Conservation (phyloP, 768 basidiomycete genomes). For the Russula olivacea region DNA sequence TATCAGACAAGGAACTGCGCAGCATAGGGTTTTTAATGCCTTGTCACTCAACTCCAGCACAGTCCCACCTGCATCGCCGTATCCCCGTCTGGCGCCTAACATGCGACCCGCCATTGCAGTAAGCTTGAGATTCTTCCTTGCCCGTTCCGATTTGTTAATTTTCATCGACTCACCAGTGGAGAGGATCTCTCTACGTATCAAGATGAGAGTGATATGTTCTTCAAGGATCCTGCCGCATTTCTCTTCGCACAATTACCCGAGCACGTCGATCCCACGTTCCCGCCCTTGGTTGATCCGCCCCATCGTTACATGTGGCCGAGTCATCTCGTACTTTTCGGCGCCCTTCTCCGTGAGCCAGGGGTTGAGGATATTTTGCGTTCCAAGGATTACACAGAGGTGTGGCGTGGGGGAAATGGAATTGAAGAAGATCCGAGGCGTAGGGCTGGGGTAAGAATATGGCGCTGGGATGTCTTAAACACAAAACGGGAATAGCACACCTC, state of each 20-base stretch:
- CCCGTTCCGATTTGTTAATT: slow-evolving; percentile 1
- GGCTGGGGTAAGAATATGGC: slow-evolving; percentile 71
- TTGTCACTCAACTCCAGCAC: slow-evolving; percentile 94
- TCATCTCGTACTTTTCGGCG: slow-evolving; percentile 78
- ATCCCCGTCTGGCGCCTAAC: slow-evolving; percentile 79
- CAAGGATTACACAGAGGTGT: slow-evolving; percentile 60
- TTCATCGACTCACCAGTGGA: slow-evolving; percentile 33
- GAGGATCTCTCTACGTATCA: slow-evolving; percentile 52
- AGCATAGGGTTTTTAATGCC: slow-evolving; percentile 86
- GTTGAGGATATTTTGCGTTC: slow-evolving; percentile 43
- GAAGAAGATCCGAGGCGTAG: slow-evolving; percentile 68
- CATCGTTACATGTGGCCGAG: slow-evolving; percentile 67
- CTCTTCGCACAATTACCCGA: slow-evolving; percentile 61
- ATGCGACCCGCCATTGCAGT: slow-evolving; percentile 91
- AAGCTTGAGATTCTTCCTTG: slow-evolving; percentile 13
- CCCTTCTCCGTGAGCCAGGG: slow-evolving; percentile 51
- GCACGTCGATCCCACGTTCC: slow-evolving; percentile 55
- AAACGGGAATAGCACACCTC: neutral
- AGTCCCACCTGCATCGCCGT: slow-evolving; percentile 74
- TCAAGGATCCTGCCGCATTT: slow-evolving; percentile 61
- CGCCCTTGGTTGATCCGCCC: slow-evolving; percentile 52
- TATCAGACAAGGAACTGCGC: slow-evolving; percentile 44
- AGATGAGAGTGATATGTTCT: slow-evolving; percentile 84
- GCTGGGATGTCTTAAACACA: neutral
- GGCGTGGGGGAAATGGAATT: slow-evolving; percentile 59